Evolutionary conservation across 2,329 filamentous ascomycete species (phyloP), one percentile per base, ranked within the genome.

Genomic region (Xylariaceae sp.): DNA sequence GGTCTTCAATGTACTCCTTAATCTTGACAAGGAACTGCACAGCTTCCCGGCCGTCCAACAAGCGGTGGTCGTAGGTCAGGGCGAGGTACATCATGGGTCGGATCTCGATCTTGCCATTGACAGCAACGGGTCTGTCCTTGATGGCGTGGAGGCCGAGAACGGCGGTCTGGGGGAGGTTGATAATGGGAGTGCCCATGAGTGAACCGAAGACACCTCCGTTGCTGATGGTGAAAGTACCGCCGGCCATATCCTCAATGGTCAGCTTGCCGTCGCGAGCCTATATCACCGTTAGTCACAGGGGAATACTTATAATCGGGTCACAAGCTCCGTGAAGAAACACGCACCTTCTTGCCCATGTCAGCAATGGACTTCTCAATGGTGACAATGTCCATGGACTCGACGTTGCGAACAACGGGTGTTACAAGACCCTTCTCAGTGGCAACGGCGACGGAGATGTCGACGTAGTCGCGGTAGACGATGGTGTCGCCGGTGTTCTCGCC

Each of bases 21-120:
- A 99, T 81, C 84, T 96, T 96, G 62, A 97, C 88, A 68, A 97
- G 81, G 82, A 97, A 97, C 63, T 93, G 94, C 47, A 96, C 92
- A 51, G 93, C 94, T 79, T 97, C 93, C 73, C 93, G 86, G 54
- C 94, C 94, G 74, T 97, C 94, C 23, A 99, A 82, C 53, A 99
- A 85, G 73, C 94, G 89, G 78, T 99, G 94, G 74, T 99, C 94
- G 73, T 99, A 99, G 11, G 94, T 99, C 61, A 99, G 82, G 48
- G 94, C 94, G 65, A 99, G 84, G 76, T 96, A 97, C 94, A 99
- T 99, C 92, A 99, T 97, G n/a, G 94, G 94, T 67, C 94, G 85
- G 68, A 96, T 90, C 75, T 97, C 92, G 59, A 97, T 82, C 80
- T 97, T 95, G 71, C 94, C 94, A 71, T 97, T 92, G 63, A 97